Percentiles rank a stretch among this genome's conserved stretches.
Conservation (phyloP, 2,329 filamentous ascomycete genomes). For the Coniella vitis region DNA sequence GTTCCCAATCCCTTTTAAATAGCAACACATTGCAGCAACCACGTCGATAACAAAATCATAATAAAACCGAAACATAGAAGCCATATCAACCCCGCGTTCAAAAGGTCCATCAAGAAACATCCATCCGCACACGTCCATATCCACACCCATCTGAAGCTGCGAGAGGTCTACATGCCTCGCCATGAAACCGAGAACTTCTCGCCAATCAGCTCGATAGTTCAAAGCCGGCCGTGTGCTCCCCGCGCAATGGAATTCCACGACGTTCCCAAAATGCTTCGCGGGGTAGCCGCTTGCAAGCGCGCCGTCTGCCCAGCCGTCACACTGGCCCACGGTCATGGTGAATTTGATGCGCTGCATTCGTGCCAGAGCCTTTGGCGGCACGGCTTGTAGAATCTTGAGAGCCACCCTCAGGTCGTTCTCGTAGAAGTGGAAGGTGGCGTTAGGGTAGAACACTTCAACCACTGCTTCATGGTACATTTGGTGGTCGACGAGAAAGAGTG, state of each 20-base stretch:
- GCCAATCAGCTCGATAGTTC: background rate
- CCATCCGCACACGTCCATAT: background rate
- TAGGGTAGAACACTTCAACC: constrained; percentile 3
- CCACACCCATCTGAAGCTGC: background rate
- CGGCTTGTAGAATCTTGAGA: background rate
- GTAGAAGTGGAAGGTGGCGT: background rate
- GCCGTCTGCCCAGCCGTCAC: background rate
- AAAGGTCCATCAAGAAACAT: background rate
- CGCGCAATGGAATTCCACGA: background rate
- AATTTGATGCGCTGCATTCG: background rate
- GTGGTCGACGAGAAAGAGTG: background rate
- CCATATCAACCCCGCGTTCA: background rate
- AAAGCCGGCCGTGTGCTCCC: background rate
- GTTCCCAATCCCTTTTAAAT: background rate
- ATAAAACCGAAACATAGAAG: background rate
- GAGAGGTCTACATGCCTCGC: background rate
- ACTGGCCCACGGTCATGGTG: constrained; percentile 1
- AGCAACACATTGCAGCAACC: background rate
- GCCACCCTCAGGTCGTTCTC: background rate
- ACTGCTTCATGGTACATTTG: constrained; percentile 2
- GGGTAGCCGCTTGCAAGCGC: background rate
- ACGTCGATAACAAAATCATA: constrained; percentile 2
- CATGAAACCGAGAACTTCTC: background rate
- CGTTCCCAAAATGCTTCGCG: background rate
- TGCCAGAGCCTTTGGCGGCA: background rate